Evolutionary conservation across 2,329 filamentous ascomycete species (phyloP).

Genomic region (Beauveria pseudobassiana): DNA sequence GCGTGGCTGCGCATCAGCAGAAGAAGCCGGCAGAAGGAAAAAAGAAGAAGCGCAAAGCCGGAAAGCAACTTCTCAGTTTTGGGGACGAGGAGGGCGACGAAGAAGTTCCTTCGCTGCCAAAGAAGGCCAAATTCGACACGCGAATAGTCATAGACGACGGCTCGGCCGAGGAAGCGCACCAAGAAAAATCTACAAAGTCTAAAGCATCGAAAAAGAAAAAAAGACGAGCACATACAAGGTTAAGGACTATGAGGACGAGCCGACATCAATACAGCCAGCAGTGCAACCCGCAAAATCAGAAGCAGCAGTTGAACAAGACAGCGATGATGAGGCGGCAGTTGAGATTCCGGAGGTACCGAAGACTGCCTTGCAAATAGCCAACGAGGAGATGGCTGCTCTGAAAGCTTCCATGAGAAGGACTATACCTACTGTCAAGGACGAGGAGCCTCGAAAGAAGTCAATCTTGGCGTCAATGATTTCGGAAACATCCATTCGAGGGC

Average conservation of each 20-base stretch:
- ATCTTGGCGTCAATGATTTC: conserved; percentile 69
- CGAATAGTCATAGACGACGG: conserved; percentile 59
- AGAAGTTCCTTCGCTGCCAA: conserved; percentile 48
- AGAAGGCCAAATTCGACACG: conserved; percentile 74
- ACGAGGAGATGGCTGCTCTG: conserved; percentile 71
- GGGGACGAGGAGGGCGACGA: conserved; percentile 60
- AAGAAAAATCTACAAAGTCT: conserved; percentile 21
- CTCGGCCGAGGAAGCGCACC: conserved; percentile 22
- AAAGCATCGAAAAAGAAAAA: conserved; percentile 23
- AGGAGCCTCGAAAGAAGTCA: conserved; percentile 55
- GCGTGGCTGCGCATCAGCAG: conserved; percentile 43
- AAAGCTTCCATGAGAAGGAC: conserved; percentile 76
- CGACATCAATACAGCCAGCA: conserved; percentile 8
- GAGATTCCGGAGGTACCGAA: conserved; percentile 24
- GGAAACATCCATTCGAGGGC: conserved; percentile 54
- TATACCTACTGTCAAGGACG: conserved; percentile 37
- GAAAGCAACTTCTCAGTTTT: conserved; percentile 73
- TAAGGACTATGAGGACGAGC: conserved; percentile 17
- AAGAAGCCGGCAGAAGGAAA: conserved; percentile 33
- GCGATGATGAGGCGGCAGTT: neutral
- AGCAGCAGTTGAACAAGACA: neutral
- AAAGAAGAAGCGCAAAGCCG: conserved; percentile 63
- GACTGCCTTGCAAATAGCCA: conserved; percentile 58
- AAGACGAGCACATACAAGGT: conserved; percentile 22
- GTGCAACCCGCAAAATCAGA: neutral